Percentiles rank a stretch among this genome's conserved stretches.
Evolutionary conservation across 345 rosid species (phyloP).

Genomic region (Psidium friedrichsthalianum): DNA sequence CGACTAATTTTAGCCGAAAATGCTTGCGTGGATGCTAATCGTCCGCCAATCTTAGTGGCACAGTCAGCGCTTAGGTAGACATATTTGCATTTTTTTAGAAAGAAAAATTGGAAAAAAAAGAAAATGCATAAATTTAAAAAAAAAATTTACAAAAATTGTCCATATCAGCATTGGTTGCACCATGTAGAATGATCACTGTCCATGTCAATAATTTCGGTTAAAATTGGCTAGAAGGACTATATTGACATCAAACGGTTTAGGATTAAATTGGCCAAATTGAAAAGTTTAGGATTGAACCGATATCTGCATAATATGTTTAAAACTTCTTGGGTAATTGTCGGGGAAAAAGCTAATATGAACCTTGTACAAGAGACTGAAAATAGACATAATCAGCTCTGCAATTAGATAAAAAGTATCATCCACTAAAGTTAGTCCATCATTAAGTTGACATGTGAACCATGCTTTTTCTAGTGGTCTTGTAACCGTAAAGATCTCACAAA

Average conservation of each 20-base stretch:
- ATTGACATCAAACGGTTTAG: background rate
- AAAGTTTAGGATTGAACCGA: background rate
- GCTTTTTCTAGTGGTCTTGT: background rate
- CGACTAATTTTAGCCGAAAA: background rate
- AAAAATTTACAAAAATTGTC: background rate
- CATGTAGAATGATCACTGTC: accelerated
- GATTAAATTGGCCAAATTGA: background rate
- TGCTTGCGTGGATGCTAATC: background rate
- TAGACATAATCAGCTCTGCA: background rate
- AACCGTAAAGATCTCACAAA: background rate
- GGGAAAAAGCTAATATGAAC: background rate
- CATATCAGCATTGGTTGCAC: accelerated
- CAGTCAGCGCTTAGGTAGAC: accelerated
- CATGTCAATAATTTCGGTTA: background rate
- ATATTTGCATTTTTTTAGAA: background rate
- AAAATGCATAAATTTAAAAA: background rate
- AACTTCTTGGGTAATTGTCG: too few species aligned
- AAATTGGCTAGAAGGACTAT: background rate
- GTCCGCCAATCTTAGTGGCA: background rate
- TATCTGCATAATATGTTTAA: too few species aligned
- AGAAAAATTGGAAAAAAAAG: background rate
- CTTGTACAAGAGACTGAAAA: background rate
- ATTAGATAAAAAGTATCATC: background rate
- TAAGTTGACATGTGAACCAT: background rate
- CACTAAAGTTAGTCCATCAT: background rate